Percentiles rank a stretch among this genome's conserved stretches.
phyloP scores from a whole-genome alignment of 164 flowering plant species.

The Aristolochia fimbriata region DNA sequence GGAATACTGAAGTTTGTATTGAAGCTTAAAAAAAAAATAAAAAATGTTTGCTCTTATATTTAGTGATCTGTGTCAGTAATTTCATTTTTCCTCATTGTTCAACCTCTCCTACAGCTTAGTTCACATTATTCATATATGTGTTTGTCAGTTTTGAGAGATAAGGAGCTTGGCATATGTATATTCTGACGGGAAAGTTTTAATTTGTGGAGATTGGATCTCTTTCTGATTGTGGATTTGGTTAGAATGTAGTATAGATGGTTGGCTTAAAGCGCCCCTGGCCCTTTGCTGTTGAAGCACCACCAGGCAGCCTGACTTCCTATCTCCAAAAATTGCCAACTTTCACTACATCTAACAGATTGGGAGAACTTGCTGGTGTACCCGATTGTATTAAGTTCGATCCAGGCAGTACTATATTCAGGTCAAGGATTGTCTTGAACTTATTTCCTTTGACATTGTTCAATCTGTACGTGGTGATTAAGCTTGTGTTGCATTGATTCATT shows the following conservation, averaged over 20 bases:
- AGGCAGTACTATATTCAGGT: slow-evolving; percentile 3
- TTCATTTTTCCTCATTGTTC: too few relatives aligned
- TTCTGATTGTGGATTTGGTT: slow-evolving; percentile 23
- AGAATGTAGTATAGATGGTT: slow-evolving; percentile 37
- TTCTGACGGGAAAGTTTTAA: not conserved
- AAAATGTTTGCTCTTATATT: too few relatives aligned
- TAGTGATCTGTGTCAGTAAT: too few relatives aligned
- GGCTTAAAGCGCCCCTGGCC: slow-evolving; percentile 66
- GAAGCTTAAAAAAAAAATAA: too few relatives aligned
- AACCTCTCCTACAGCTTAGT: too few relatives aligned
- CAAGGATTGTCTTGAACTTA: not conserved
- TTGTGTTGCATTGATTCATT: not conserved
- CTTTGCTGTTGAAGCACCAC: slow-evolving; percentile 17
- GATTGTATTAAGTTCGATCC: not conserved
- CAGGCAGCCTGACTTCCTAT: slow-evolving; percentile 24
- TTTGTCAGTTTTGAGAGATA: too few relatives aligned
- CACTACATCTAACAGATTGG: not conserved
- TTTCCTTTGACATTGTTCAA: not conserved
- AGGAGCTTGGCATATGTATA: not conserved
- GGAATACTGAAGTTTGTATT: too few relatives aligned
- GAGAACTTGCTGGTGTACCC: not conserved
- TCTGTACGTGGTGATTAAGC: not conserved
- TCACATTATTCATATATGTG: too few relatives aligned
- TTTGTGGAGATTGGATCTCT: not conserved
- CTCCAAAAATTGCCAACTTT: slow-evolving; percentile 16